These are phyloP conservation scores for Mycena leptocephala DNA, from an alignment of 768 basidiomycete species.

Conservation along the genomic window DNA sequence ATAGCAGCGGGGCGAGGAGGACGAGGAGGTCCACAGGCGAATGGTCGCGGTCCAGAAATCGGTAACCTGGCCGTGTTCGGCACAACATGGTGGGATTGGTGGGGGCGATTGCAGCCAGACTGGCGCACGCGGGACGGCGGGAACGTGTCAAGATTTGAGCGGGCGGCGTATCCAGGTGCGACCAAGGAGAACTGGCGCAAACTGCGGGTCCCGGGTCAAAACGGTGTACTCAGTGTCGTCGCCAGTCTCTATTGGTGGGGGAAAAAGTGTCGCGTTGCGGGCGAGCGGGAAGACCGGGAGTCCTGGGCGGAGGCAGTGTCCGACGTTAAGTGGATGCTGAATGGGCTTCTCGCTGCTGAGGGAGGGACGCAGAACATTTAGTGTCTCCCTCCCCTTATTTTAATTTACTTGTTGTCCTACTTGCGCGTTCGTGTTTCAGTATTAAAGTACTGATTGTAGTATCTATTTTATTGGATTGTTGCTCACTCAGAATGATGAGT, in stretches of 20 bases:
- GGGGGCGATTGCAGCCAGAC: background rate
- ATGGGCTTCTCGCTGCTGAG: background rate
- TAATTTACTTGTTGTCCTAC: background rate
- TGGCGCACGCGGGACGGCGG: background rate
- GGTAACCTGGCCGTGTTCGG: background rate
- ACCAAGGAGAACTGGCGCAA: background rate
- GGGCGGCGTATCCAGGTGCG: background rate
- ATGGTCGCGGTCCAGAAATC: background rate
- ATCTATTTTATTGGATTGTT: no score
- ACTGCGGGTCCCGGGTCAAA: background rate
- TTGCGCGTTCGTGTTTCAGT: no score
- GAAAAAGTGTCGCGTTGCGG: background rate
- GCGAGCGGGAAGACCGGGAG: background rate
- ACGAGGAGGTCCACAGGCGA: background rate
- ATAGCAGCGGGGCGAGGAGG: background rate
- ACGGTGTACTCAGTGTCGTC: conserved; percentile 1
- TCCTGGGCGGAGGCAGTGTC: background rate
- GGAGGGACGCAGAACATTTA: background rate
- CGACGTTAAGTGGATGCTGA: conserved; percentile 4
- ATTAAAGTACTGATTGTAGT: no score
- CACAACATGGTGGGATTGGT: background rate
- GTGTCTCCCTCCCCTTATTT: background rate
- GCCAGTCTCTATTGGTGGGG: conserved; percentile 19
- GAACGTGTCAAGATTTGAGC: background rate
- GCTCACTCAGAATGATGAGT: no score